Evolutionary conservation across 495 filamentous ascomycete genomes (phyloP).

Genomic region (Neurospora tetrasperma): DNA sequence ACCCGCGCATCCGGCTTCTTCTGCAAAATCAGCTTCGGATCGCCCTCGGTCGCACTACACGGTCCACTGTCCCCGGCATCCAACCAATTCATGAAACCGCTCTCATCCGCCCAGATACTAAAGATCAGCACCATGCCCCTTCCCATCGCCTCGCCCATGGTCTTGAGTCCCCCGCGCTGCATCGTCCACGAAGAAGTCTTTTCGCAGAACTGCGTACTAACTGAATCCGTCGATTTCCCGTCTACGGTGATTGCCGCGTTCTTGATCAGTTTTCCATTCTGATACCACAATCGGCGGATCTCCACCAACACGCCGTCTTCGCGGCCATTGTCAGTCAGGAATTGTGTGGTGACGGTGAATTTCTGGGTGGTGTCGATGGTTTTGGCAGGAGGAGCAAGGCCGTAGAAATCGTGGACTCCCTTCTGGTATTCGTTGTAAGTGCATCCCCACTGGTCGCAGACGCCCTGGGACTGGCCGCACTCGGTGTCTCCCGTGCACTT

Average conservation of each 20-base stretch:
- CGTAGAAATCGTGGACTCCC: conserved; percentile 47
- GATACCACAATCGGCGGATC: conserved; percentile 55
- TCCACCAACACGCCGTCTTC: conserved; percentile 39
- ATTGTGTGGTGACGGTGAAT: conserved; percentile 63
- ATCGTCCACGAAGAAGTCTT: conserved; percentile 2
- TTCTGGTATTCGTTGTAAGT: conserved; percentile 41
- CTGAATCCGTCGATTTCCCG: neutral
- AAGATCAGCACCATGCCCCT: conserved; percentile 55
- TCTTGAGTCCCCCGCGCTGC: conserved; percentile 41
- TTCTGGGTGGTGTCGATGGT: conserved; percentile 48
- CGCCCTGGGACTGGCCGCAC: conserved; percentile 36
- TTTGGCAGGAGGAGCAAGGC: conserved; percentile 9
- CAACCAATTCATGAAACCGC: conserved; percentile 53
- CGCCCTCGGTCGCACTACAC: conserved; percentile 44
- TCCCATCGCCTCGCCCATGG: conserved; percentile 46
- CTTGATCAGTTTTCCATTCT: conserved; percentile 47
- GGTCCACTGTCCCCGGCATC: conserved; percentile 48
- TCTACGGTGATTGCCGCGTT: conserved; percentile 2
- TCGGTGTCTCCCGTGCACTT: conserved; percentile 31
- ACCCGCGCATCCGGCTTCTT: conserved; percentile 41
- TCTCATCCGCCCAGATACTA: conserved; percentile 54
- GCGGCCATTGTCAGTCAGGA: conserved; percentile 42
- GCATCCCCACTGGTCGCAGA: conserved; percentile 42
- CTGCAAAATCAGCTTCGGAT: conserved; percentile 37
- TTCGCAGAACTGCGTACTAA: conserved; percentile 6